Percentiles rank a stretch among this genome's conserved stretches.
These are phyloP conservation scores for Ochetophila trinervis DNA, from an alignment of 306 rosid genomes.

Conservation along the genomic window DNA sequence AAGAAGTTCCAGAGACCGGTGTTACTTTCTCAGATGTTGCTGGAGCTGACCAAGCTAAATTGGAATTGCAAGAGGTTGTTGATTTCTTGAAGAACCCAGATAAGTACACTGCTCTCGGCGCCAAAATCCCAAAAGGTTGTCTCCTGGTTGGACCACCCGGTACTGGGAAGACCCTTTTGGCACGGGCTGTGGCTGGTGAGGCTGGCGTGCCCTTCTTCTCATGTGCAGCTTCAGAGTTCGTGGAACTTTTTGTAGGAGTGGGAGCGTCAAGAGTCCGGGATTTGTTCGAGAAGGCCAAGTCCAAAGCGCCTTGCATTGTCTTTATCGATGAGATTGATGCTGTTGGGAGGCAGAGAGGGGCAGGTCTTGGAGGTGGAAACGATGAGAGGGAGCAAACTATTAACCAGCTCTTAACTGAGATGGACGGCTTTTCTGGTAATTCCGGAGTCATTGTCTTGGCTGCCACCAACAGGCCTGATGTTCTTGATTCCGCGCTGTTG, in stretches of 20 bases:
- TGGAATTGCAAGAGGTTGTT: conserved; percentile 88
- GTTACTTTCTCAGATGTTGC: conserved; percentile 88
- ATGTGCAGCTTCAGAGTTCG: conserved; percentile 96
- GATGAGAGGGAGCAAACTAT: conserved; percentile 99
- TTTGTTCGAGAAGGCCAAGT: conserved; percentile 95
- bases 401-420: conserved; percentile 96
- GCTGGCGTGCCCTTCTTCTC: conserved; percentile 97
- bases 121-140: conserved; percentile 96
- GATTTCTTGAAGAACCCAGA: conserved; percentile 97
- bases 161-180: conserved; percentile 92
- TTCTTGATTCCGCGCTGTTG: conserved; percentile 80
- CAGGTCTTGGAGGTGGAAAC: conserved; percentile 97
- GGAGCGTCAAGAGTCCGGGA: conserved; percentile 97
- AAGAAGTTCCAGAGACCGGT: conserved; percentile 92
- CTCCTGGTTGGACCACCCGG: conserved; percentile 97
- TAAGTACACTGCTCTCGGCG: conserved; percentile 89
- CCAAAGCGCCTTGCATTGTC: conserved; percentile 98
- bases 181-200: conserved; percentile 90
- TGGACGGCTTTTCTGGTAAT: conserved; percentile 98
- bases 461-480: conserved; percentile 95
- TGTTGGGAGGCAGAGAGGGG: conserved; percentile 99
- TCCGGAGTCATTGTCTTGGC: conserved; percentile 97
- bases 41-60: conserved; percentile 94
- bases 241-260: conserved; percentile 89
- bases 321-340: conserved; percentile 98